Evolutionary conservation across 2,329 filamentous ascomycete genomes (phyloP), one percentile per base, ranked within the genome.

Genomic region (Dendryphion nanum): DNA sequence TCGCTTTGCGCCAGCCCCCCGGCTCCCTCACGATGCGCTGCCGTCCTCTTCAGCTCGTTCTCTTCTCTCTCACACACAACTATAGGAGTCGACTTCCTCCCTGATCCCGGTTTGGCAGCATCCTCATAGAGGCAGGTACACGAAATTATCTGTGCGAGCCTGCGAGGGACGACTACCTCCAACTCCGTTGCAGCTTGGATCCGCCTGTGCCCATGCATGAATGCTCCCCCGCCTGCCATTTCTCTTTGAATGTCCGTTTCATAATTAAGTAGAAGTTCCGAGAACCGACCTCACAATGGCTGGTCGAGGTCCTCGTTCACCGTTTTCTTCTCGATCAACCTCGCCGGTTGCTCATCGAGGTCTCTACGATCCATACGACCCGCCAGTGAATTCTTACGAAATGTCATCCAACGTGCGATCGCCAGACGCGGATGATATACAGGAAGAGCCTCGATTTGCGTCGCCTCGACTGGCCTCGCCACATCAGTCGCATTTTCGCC

Each of bases 361-460:
- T n/a, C 18, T 20, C 3, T 57, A 61, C 47, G 56, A 61, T 40
- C 54, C 58, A 2, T 56, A 58, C 38, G 50, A 49, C 18, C 35
- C 53, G 23, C 52, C 48, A 8, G 23, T 46, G 33, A 57, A 64
- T 23, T 51, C 49, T n/a, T 51, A 63, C 33, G 57, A 63, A 33
- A 53, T 63, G 47, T 47, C 52, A 15, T 42, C 46, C 35, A 20
- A 57, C 10, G 35, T 46, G 7, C 45, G 38, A 30, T 41, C 42
- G 7, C 48, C 46, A 1, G 14, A 38, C 2, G 47, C 49, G 18
- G 30, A 32, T 7, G 14, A 35, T 18, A 19, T 33, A 46, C 30
- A 48, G 1, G 43, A 41, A 16, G 42, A 41, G 10, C 26, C 45
- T 33, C 53, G 33, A 35, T 19, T 29, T 46, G 41, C 17, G 33